Percentiles rank a stretch among this genome's conserved stretches.
These are phyloP conservation scores for Cercophora samala DNA, from an alignment of 495 filamentous ascomycete genomes.

Conservation along the genomic window DNA sequence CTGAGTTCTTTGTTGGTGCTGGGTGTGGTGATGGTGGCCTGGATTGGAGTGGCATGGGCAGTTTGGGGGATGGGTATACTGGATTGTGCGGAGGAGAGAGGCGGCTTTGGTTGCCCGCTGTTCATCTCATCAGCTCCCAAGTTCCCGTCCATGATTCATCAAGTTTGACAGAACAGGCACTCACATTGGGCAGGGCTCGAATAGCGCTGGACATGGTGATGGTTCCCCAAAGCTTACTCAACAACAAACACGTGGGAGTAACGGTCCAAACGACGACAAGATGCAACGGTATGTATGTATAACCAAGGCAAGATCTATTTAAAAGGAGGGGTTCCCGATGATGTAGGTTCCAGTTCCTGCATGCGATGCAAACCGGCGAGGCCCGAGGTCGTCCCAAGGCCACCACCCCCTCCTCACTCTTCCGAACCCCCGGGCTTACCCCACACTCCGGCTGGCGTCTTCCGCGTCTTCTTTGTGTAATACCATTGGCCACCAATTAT, in stretches of 20 bases:
- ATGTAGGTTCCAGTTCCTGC: not conserved
- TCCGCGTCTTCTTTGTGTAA: not conserved
- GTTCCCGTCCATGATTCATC: not conserved
- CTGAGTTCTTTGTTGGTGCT: constrained; percentile 42
- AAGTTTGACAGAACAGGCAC: constrained; percentile 17
- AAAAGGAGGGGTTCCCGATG: not conserved
- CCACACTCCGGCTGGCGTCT: constrained; percentile 19
- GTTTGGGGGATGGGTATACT: constrained; percentile 81
- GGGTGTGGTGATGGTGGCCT: constrained; percentile 61
- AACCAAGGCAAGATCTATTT: not conserved
- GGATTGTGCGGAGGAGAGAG: constrained; percentile 80
- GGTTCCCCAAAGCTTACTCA: not conserved
- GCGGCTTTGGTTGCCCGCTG: constrained; percentile 73
- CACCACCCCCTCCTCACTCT: not conserved
- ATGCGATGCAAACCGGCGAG: constrained; percentile 5
- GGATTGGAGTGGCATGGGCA: constrained; percentile 94
- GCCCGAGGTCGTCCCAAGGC: not conserved
- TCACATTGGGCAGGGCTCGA: constrained; percentile 54
- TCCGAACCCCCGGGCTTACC: constrained; percentile 8
- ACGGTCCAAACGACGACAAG: not conserved
- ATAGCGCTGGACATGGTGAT: constrained; percentile 51
- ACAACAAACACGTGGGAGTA: not conserved
- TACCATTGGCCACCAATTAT: constrained; percentile 2
- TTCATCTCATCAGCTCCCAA: constrained; percentile 5
- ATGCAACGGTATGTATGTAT: not conserved